Conservation (phyloP, 2,329 filamentous ascomycete genomes). For the Beauveria pseudobassiana region DNA sequence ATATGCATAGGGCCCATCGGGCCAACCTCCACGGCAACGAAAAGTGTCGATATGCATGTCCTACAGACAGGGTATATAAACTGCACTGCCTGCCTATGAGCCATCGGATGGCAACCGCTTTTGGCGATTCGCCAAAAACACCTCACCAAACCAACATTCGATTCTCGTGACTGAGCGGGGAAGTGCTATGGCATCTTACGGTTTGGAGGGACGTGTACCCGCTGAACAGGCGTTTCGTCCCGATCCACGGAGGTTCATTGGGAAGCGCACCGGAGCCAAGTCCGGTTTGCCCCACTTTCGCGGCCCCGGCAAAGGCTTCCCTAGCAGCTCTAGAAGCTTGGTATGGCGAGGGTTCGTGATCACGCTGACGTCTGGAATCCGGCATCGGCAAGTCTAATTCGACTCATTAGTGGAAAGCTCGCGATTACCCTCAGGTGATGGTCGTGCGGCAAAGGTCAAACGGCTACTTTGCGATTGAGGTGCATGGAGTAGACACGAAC, state of each 20-base stretch:
- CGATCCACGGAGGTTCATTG: constrained; percentile 1
- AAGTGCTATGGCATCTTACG: neutral
- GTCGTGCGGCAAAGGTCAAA: too few species aligned
- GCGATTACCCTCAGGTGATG: too few species aligned
- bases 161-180: neutral
- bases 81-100: too few species aligned
- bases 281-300: constrained; percentile 6
- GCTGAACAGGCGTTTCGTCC: neutral
- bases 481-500: too few species aligned
- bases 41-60: constrained; percentile 1
- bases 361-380: neutral
- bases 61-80: neutral
- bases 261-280: neutral
- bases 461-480: too few species aligned
- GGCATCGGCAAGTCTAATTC: too few species aligned
- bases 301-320: neutral
- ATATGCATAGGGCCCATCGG: neutral
- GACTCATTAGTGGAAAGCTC: too few species aligned
- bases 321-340: neutral
- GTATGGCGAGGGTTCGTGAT: neutral
- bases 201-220: neutral
- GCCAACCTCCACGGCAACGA: neutral
- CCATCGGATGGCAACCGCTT: too few species aligned
- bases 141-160: neutral
- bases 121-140: neutral